Percentiles rank a stretch among this genome's conserved stretches.
phyloP scores from a whole-genome alignment of 345 rosid genomes.

The Eucalyptus melliodora region DNA sequence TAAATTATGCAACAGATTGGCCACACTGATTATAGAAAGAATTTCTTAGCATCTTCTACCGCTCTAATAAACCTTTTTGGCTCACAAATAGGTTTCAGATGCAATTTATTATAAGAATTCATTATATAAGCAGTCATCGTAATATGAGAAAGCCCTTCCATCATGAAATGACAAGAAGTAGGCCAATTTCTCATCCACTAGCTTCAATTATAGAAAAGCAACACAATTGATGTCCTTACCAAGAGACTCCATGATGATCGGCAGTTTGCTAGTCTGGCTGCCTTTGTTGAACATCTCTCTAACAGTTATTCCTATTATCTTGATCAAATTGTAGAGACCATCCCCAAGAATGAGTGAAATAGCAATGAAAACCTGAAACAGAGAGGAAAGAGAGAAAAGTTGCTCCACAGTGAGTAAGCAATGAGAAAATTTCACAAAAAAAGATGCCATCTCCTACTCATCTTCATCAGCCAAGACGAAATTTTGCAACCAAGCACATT shows the following conservation, averaged over 20 bases:
- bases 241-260: slow-evolving; percentile 28
- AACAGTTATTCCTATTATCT: slow-evolving; percentile 52
- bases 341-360: slow-evolving; percentile 87
- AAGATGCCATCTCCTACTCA: not conserved
- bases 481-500: not conserved
- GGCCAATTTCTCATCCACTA: not conserved
- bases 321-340: slow-evolving; percentile 80
- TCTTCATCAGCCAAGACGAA: not conserved
- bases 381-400: not conserved
- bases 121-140: not conserved
- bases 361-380: slow-evolving; percentile 69
- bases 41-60: not conserved
- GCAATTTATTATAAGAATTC: not conserved
- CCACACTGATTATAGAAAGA: not conserved
- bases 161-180: not conserved
- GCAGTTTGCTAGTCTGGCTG: slow-evolving; percentile 39
- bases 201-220: not conserved
- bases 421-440: not conserved
- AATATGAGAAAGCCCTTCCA: not conserved
- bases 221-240: slow-evolving; percentile 23
- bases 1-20: not conserved
- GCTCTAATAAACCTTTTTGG: not conserved
- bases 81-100: not conserved
- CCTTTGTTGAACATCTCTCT: slow-evolving; percentile 47
- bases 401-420: not conserved